These are phyloP conservation scores for Aristolochia fimbriata DNA, from an alignment of 164 flowering plant species.

Conservation along the genomic window DNA sequence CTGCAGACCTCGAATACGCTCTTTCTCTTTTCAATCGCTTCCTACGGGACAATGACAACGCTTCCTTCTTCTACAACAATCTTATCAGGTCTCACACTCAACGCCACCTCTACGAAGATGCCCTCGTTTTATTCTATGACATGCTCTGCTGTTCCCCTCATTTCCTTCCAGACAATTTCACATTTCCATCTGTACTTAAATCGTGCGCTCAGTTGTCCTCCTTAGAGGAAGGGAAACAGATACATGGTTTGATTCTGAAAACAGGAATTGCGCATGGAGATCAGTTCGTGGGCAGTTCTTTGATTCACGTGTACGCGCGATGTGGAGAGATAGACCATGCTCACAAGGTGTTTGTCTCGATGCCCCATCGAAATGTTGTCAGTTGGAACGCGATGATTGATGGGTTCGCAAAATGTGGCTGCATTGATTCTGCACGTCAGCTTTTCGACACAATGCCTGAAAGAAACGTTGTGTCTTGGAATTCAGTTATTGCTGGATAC, in stretches of 20 bases:
- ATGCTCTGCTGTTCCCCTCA: conserved; percentile 5
- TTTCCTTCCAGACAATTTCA: conserved; percentile 8
- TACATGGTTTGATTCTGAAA: conserved; percentile 14
- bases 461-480: conserved; percentile 45
- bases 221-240: conserved; percentile 14
- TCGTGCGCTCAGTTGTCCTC: conserved; percentile 12
- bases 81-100: conserved; percentile 12
- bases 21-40: too few relatives aligned
- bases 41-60: not conserved
- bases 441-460: conserved; percentile 66
- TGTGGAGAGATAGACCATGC: conserved; percentile 50
- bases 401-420: conserved; percentile 50
- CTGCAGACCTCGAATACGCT: too few relatives aligned
- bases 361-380: conserved; percentile 62
- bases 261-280: conserved; percentile 18
- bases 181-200: conserved; percentile 14
- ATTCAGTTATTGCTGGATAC: conserved; percentile 15
- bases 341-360: conserved; percentile 46
- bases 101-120: conserved; percentile 3
- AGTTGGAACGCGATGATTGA: conserved; percentile 74
- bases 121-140: conserved; percentile 6
- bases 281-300: conserved; percentile 59
- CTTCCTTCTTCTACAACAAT: conserved; percentile 13
- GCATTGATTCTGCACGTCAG: conserved; percentile 61
- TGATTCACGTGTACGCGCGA: conserved; percentile 60